These are phyloP conservation scores for Yamadazyma siamensis DNA, from an alignment of 1,139 yeast species.

Conservation along the genomic window DNA sequence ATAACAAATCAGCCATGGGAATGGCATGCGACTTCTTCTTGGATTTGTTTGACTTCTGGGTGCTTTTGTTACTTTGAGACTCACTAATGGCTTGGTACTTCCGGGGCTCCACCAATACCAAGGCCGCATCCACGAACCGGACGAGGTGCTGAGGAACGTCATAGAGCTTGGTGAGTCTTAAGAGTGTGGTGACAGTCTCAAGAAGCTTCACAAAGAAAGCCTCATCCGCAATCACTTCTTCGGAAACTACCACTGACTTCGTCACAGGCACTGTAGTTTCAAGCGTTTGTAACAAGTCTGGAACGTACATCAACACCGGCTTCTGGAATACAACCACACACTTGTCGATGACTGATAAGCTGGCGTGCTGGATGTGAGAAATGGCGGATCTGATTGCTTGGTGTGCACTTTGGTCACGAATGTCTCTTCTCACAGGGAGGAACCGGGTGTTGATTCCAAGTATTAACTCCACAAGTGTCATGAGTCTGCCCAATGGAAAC, in stretches of 20 bases:
- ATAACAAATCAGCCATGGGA: constrained; percentile 65
- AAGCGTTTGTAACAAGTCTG: constrained; percentile 45
- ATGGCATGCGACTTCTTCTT: constrained; percentile 45
- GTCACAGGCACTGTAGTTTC: constrained; percentile 54
- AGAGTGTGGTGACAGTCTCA: constrained; percentile 22
- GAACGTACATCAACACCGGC: constrained; percentile 46
- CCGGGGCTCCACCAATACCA: constrained; percentile 44
- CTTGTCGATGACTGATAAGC: constrained; percentile 37
- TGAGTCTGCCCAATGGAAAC: constrained; percentile 56
- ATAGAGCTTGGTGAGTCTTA: constrained; percentile 29
- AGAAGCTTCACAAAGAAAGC: constrained; percentile 27
- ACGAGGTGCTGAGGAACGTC: constrained; percentile 38
- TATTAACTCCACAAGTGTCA: constrained; percentile 48
- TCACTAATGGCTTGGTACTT: constrained; percentile 1
- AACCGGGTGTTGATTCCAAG: constrained; percentile 53
- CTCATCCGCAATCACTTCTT: constrained; percentile 31
- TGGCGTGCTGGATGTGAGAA: constrained; percentile 39
- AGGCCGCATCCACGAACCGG: constrained; percentile 45
- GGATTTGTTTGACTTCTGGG: constrained; percentile 21
- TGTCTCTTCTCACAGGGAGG: constrained; percentile 53
- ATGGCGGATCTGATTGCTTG: constrained; percentile 40
- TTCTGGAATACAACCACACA: constrained; percentile 43
- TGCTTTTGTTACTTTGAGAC: constrained; percentile 10
- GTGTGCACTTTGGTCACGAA: constrained; percentile 49
- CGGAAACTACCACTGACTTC: constrained; percentile 31